These are phyloP conservation scores for Plantago lanceolata DNA, from an alignment of 305 asterid genomes.

Conservation along the genomic window DNA sequence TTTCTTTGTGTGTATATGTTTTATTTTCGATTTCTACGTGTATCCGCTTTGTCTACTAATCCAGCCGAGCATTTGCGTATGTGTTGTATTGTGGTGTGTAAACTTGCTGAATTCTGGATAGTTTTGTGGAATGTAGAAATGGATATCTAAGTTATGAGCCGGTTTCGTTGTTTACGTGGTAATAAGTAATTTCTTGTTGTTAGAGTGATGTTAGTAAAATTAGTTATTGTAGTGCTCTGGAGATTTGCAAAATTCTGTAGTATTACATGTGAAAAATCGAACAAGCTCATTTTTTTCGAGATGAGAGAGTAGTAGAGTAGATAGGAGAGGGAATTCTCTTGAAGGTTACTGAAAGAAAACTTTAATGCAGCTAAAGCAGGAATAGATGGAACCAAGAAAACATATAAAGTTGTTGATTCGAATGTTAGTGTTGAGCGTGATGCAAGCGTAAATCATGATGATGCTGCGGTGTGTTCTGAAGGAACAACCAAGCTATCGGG, in stretches of 20 bases:
- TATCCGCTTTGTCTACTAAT: no score
- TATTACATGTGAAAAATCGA: background rate
- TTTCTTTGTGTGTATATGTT: slow-evolving; percentile 22
- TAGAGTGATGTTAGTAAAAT: no score
- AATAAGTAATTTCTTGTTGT: no score
- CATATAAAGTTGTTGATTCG: slow-evolving; percentile 41
- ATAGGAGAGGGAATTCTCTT: background rate
- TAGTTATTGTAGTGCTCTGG: no score
- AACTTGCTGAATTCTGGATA: background rate
- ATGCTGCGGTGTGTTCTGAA: slow-evolving; percentile 26
- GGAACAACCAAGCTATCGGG: slow-evolving; percentile 24
- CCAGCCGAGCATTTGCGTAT: no score
- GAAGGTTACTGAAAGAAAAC: slow-evolving; percentile 13
- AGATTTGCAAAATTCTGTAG: background rate
- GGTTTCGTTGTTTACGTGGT: no score
- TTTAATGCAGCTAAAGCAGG: slow-evolving; percentile 44
- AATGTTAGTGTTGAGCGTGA: slow-evolving; percentile 37
- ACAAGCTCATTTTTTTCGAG: background rate
- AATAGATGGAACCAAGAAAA: slow-evolving; percentile 26
- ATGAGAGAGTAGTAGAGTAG: background rate
- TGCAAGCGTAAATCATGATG: slow-evolving; percentile 22
- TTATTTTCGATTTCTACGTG: no score
- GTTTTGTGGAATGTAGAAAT: background rate
- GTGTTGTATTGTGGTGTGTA: slow-evolving; percentile 5
- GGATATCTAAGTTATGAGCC: no score